These are phyloP conservation scores for Colletotrichum coccodes DNA, from an alignment of 2,329 filamentous ascomycete genomes.

Conservation along the genomic window DNA sequence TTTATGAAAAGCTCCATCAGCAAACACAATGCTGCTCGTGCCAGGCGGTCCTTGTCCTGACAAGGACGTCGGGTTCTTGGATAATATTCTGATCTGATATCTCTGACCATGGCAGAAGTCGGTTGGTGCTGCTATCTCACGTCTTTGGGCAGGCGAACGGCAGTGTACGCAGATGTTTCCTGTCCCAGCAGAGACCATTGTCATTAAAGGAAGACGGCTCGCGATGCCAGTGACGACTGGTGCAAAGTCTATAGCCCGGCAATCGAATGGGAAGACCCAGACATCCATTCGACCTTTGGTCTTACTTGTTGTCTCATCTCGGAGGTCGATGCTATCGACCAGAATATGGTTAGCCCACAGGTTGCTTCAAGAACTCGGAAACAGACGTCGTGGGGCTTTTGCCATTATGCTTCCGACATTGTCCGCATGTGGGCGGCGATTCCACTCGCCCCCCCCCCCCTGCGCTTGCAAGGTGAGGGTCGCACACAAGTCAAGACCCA, in stretches of 20 bases:
- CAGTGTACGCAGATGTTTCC: neutral
- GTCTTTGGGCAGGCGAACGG: neutral
- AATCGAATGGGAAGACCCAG: neutral
- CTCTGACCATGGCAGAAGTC: too few species aligned
- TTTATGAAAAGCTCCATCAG: too few species aligned
- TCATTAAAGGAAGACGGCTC: neutral
- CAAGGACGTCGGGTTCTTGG: too few species aligned
- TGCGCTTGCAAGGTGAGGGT: neutral
- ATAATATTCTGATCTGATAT: too few species aligned
- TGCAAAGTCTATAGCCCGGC: neutral
- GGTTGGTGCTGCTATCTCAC: neutral
- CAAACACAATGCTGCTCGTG: too few species aligned
- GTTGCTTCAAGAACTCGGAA: neutral
- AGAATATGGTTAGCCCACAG: neutral
- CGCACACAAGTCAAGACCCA: neutral
- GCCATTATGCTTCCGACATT: neutral
- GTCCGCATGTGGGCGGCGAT: neutral
- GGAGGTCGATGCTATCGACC: neutral
- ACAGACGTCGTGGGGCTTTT: constrained; percentile 2
- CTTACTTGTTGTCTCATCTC: too few species aligned
- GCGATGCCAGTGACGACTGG: neutral
- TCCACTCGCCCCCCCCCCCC: neutral
- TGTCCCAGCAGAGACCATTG: neutral
- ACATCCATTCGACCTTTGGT: neutral
- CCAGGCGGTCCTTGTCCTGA: too few species aligned